Evolutionary conservation across 495 filamentous ascomycete species (phyloP), one percentile per base, ranked within the genome.

Genomic region (Aspergillus mulundensis): DNA sequence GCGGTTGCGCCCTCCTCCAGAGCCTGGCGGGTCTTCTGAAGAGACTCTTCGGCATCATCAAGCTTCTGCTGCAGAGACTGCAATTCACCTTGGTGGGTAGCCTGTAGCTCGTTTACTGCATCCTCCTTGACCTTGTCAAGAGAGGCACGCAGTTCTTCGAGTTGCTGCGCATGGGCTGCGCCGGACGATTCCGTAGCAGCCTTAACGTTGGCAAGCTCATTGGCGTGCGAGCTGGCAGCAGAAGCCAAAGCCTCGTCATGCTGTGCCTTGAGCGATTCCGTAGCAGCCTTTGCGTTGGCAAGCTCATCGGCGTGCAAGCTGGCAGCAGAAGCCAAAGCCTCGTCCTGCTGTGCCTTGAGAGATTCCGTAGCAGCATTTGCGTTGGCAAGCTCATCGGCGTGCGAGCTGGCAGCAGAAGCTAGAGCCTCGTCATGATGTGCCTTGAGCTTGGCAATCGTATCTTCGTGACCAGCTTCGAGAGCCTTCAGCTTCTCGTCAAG

Each of bases 71-170:
- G 65, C 1, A 76, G 61, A 24, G 64, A 50, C 19, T 70, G 66
- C 41, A 75, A 39, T 42, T 72, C 68, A 5, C 61, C 59, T 40
- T 73, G 65, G 48, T 78, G 74, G 4, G 70, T 63, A 10, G 59
- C 49, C 55, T 72, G 72, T 1, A 80, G 56, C 34, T 77, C 73
- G 6, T 56, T 60, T 20, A 76, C 62, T 12, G 67, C 66, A 19
- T 63, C 65, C 3, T 67, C 66, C 12, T 60, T 56, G 21, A 56
- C 69, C 23, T 67, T 66, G 43, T 79, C 71, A 15, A 80, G 61
- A 68, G 20, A 79, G 67, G 38, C 63, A 43, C 73, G 69, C 19
- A 81, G 61, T 45, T 77, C 63, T 40, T 75, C 67, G 20, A 81
- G 60, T 49, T 78, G 60, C 43, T 74, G 61, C 7, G 66, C 60